These are phyloP conservation scores for Ophiosphaerella korrae DNA, from an alignment of 2,329 filamentous ascomycete species.

Conservation along the genomic window DNA sequence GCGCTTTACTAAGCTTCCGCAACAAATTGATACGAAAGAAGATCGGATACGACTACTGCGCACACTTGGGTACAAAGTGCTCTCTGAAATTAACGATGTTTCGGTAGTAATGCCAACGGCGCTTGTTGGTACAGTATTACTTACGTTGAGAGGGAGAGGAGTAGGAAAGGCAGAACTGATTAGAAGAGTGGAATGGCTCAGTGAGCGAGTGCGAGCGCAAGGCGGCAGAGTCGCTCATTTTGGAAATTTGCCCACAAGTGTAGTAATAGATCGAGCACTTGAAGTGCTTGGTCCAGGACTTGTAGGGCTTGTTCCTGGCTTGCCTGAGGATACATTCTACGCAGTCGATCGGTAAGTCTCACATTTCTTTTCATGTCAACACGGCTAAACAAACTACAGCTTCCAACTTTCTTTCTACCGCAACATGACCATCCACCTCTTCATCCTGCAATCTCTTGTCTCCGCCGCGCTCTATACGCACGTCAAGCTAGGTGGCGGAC, in stretches of 20 bases:
- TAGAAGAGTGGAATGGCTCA: constrained; percentile 88
- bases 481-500: constrained; percentile 89
- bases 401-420: constrained; percentile 98
- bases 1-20: constrained; percentile 53
- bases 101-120: constrained; percentile 99
- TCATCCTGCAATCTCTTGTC: constrained; percentile 90
- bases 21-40: constrained; percentile 45
- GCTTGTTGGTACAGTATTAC: constrained; percentile 87
- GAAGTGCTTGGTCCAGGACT: constrained; percentile 90
- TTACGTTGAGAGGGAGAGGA: constrained; percentile 88
- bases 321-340: constrained; percentile 91
- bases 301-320: constrained; percentile 76
- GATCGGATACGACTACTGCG: constrained; percentile 74
- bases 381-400: constrained; percentile 28
- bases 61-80: constrained; percentile 87
- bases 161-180: constrained; percentile 87
- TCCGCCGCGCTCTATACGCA: constrained; percentile 88
- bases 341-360: constrained; percentile 74
- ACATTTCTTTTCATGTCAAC: background rate
- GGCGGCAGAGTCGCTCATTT: constrained; percentile 95
- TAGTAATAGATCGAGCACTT: constrained; percentile 85
- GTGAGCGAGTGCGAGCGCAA: constrained; percentile 77
- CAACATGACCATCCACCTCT: constrained; percentile 99
- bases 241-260: constrained; percentile 75
- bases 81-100: constrained; percentile 93